phyloP scores from a whole-genome alignment of 305 asterid genomes.

The Withania somnifera region DNA sequence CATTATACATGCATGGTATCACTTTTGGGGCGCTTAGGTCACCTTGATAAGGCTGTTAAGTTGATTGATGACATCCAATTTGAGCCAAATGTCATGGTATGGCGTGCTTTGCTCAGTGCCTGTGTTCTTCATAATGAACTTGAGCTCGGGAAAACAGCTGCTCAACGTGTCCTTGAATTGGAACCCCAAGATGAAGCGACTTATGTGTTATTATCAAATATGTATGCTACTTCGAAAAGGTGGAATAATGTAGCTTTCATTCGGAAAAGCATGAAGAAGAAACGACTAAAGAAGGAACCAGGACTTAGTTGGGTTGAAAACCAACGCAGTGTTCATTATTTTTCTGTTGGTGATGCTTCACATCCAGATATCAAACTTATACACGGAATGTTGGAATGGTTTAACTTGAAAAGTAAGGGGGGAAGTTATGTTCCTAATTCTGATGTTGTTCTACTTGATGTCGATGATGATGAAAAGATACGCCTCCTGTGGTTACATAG shows the following conservation, averaged over 20 bases:
- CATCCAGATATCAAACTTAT: slow-evolving; percentile 64
- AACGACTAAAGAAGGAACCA: slow-evolving; percentile 67
- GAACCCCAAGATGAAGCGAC: slow-evolving; percentile 79
- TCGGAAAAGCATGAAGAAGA: slow-evolving; percentile 63
- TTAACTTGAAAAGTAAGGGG: slow-evolving; percentile 37
- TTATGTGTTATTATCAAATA: slow-evolving; percentile 61
- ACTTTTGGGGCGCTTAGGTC: slow-evolving; percentile 70
- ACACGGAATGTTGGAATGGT: slow-evolving; percentile 76
- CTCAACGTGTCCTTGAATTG: slow-evolving; percentile 59
- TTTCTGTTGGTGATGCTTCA: slow-evolving; percentile 64
- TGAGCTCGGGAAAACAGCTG: slow-evolving; percentile 63
- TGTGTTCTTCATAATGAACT: slow-evolving; percentile 56
- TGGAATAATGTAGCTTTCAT: slow-evolving; percentile 62
- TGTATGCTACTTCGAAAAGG: slow-evolving; percentile 62
- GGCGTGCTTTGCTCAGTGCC: slow-evolving; percentile 92
- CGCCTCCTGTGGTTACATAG: slow-evolving; percentile 82
- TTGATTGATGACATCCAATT: slow-evolving; percentile 52
- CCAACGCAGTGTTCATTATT: slow-evolving; percentile 63
- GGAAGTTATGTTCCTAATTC: slow-evolving; percentile 54
- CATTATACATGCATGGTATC: slow-evolving; percentile 90
- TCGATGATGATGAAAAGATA: slow-evolving; percentile 75
- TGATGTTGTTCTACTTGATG: slow-evolving; percentile 60
- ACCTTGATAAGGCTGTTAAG: slow-evolving; percentile 56
- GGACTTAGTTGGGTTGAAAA: slow-evolving; percentile 90
- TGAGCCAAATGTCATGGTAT: slow-evolving; percentile 75